These are phyloP conservation scores for Gossypium davidsonii DNA, from an alignment of 441 rosid species.

Conservation along the genomic window DNA sequence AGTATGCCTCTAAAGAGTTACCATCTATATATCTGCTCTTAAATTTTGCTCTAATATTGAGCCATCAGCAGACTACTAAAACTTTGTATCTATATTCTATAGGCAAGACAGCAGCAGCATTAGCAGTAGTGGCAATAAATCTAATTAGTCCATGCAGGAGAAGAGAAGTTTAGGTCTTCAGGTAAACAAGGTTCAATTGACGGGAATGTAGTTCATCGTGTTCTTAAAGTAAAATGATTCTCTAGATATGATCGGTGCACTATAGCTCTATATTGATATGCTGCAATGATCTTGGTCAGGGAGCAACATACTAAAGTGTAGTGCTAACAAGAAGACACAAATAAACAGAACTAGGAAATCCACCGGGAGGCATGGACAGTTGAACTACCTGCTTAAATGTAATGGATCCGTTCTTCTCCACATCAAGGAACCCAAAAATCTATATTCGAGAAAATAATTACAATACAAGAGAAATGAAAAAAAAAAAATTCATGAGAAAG, in stretches of 20 bases:
- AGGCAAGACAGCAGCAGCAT: not conserved
- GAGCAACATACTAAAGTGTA: not conserved
- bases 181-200: not conserved
- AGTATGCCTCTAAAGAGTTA: not conserved
- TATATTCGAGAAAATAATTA: slow-evolving; percentile 25
- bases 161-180: not conserved
- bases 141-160: not conserved
- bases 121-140: not conserved
- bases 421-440: slow-evolving; percentile 78
- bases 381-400: slow-evolving; percentile 75
- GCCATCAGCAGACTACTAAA: not conserved
- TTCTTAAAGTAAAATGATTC: not conserved
- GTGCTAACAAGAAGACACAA: not conserved
- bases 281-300: not conserved
- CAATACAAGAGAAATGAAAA: slow-evolving; percentile 9
- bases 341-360: not conserved
- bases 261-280: not conserved
- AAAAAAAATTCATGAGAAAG: not conserved
- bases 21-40: not conserved
- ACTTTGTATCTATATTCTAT: not conserved
- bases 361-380: not conserved
- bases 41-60: not conserved
- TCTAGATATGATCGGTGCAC: not conserved
- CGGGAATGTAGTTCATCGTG: not conserved
- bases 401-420: slow-evolving; percentile 64